A percentile compares a stretch with the other conserved stretches of the same genome.
phyloP scores from a whole-genome alignment of 73 alveolate genomes.

The Symbiodinium pilosum region DNA sequence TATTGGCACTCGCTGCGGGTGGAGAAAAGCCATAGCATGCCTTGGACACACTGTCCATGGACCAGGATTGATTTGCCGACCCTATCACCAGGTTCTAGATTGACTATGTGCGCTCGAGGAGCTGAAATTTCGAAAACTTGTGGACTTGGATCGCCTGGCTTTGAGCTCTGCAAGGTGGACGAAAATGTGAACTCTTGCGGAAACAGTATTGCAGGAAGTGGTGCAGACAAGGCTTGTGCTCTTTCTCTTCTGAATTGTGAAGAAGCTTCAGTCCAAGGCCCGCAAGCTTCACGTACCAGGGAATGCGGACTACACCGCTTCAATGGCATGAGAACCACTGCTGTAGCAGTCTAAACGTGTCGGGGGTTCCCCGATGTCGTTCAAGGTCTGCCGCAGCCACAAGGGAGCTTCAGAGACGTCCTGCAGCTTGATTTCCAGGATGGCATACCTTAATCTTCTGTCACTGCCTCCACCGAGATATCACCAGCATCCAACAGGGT shows the following conservation, averaged over 20 bases:
- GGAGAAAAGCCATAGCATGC: constrained; percentile 93
- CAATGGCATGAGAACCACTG: not conserved
- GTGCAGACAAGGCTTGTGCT: no score
- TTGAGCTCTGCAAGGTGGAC: no score
- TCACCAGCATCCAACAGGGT: no score
- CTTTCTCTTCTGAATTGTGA: no score
- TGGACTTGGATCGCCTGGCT: constrained; percentile 95
- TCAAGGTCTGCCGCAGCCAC: constrained; percentile 84
- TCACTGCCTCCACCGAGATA: no score
- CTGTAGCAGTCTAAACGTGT: not conserved
- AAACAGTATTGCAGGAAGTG: no score
- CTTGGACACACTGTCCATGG: not conserved
- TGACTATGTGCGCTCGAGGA: not conserved
- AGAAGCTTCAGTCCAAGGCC: no score
- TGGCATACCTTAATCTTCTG: constrained; percentile 47
- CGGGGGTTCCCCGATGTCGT: constrained; percentile 57
- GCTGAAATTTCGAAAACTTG: constrained; percentile 91
- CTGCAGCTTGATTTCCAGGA: constrained; percentile 91
- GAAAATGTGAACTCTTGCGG: no score
- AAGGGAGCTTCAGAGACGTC: constrained; percentile 77
- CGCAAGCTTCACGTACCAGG: not conserved
- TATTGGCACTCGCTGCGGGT: constrained; percentile 68
- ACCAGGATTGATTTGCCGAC: not conserved
- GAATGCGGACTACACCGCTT: not conserved
- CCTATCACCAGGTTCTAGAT: not conserved